Evolutionary conservation across 1,284 basidiomycete species (phyloP).

Genomic region (Anthracocystis panici-leucophaei): DNA sequence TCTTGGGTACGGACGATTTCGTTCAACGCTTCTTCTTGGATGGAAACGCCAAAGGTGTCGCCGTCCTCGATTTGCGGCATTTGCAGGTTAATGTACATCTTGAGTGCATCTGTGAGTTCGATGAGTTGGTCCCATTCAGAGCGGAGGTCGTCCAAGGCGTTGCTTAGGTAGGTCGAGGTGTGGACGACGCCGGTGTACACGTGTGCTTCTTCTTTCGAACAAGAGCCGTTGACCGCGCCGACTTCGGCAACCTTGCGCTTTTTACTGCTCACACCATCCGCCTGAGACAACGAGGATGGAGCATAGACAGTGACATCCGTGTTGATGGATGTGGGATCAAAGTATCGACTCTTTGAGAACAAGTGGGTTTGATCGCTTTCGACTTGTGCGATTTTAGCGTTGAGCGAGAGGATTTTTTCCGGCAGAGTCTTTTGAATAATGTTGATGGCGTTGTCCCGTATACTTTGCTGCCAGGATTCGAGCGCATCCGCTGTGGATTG

Average conservation of each 20-base stretch:
- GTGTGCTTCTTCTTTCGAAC: conserved; percentile 16
- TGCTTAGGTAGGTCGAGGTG: conserved; percentile 26
- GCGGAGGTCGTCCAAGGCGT: conserved; percentile 34
- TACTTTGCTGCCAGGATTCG: conserved; percentile 44
- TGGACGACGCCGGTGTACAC: conserved; percentile 41
- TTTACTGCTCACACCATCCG: conserved; percentile 22
- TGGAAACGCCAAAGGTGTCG: conserved; percentile 52
- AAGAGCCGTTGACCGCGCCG: conserved; percentile 8
- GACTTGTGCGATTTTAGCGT: conserved; percentile 32
- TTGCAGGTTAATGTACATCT: conserved; percentile 56
- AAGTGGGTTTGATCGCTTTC: conserved; percentile 29
- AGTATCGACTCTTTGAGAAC: conserved; percentile 38
- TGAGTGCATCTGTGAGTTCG: conserved; percentile 44
- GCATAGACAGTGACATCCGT: conserved; percentile 30
- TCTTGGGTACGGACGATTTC: conserved; percentile 53
- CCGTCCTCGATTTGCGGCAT: conserved; percentile 58
- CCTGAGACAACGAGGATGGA: conserved; percentile 9
- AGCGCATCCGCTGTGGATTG: conserved; percentile 34
- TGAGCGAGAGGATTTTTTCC: conserved; percentile 48
- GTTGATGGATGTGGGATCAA: conserved; percentile 20
- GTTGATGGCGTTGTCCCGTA: conserved; percentile 38
- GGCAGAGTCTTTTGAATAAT: conserved; percentile 49
- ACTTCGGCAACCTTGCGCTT: conserved; percentile 38
- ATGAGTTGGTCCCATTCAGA: conserved; percentile 49
- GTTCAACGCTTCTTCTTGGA: conserved; percentile 54